phyloP scores from a whole-genome alignment of 2,329 filamentous ascomycete species.

The Elsinoe arachidis region DNA sequence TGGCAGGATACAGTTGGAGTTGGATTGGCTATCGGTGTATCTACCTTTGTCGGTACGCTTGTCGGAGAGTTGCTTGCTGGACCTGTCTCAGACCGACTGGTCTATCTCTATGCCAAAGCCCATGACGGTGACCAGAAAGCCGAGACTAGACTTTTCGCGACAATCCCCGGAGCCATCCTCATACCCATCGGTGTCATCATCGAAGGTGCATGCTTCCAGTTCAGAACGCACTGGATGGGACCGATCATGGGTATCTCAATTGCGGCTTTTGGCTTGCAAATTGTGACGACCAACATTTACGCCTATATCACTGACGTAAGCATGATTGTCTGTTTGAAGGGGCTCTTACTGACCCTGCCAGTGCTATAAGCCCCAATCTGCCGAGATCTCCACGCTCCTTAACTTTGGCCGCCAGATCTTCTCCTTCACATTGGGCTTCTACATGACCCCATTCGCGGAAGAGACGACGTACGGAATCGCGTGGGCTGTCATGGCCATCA shows the following conservation, averaged over 20 bases:
- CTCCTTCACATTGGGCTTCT: constrained; percentile 28
- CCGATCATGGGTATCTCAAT: constrained; percentile 31
- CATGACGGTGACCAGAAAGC: constrained; percentile 23
- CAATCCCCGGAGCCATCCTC: constrained; percentile 23
- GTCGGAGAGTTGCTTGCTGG: constrained; percentile 22
- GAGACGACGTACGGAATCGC: constrained; percentile 18
- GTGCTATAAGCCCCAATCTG: constrained; percentile 31
- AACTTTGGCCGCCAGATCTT: constrained; percentile 29
- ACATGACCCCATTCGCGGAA: constrained; percentile 20
- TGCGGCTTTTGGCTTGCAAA: constrained; percentile 29
- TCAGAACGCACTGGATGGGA: constrained; percentile 27
- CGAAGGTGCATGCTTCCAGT: constrained; percentile 24
- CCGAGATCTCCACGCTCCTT: constrained; percentile 29
- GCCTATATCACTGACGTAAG: constrained; percentile 28
- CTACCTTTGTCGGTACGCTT: constrained; percentile 21
- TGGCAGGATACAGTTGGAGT: constrained; percentile 18
- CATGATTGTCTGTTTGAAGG: background rate
- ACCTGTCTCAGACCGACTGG: constrained; percentile 23
- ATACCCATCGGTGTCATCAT: constrained; percentile 25
- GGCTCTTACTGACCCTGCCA: background rate
- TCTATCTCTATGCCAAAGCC: constrained; percentile 23
- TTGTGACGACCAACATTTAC: constrained; percentile 30
- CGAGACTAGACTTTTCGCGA: constrained; percentile 28
- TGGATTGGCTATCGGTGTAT: constrained; percentile 21
- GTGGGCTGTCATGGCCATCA: constrained; percentile 17